Evolutionary conservation across 139 green algal genomes (phyloP).

Genomic region (Chlamydomonas sp.): DNA sequence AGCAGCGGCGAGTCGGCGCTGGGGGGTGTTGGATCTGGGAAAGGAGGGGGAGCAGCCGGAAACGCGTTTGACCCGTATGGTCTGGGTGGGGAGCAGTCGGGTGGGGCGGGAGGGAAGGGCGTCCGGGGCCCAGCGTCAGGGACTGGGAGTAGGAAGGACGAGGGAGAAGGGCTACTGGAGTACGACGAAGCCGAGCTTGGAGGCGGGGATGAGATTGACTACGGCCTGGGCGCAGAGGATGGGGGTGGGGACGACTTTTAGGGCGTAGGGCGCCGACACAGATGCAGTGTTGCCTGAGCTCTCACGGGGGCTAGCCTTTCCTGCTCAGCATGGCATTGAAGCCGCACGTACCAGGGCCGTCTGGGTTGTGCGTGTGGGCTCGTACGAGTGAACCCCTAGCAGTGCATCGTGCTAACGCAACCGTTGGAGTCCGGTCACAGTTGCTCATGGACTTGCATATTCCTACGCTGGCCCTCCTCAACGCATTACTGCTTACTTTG

Average conservation of each 20-base stretch:
- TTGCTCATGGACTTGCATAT: no score
- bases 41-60: background rate
- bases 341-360: no score
- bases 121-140: background rate
- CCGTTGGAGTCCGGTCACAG: no score
- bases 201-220: background rate
- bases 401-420: no score
- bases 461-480: no score
- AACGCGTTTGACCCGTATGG: conserved; percentile 2
- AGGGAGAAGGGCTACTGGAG: background rate
- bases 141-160: background rate
- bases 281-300: no score
- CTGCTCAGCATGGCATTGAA: no score
- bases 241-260: conserved; percentile 18
- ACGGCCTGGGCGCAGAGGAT: background rate
- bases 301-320: no score
- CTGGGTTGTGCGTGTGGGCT: no score
- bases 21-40: background rate
- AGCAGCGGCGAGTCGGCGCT: background rate
- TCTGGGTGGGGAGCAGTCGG: background rate
- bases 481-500: no score
- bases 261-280: no score
- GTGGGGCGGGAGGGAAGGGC: background rate
- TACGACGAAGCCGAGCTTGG: conserved; percentile 13
- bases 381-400: no score